phyloP scores from a whole-genome alignment of 2,329 filamentous ascomycete species.

The Botryosphaeria dothidea region DNA sequence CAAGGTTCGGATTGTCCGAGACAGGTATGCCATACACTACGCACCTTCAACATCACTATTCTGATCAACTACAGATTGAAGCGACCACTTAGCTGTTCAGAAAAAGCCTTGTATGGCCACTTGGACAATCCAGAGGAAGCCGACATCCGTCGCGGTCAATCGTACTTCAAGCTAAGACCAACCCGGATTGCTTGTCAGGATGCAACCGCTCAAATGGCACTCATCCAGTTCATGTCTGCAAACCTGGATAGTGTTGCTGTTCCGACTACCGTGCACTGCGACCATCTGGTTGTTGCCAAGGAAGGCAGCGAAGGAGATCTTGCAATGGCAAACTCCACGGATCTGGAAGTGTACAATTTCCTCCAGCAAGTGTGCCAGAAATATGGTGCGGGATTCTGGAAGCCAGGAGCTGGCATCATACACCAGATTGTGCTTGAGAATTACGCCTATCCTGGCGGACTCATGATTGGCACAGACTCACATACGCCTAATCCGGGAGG shows the following conservation, averaged over 20 bases:
- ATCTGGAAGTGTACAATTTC: constrained; percentile 99
- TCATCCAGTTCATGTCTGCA: constrained; percentile 99
- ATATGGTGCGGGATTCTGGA: constrained; percentile 71
- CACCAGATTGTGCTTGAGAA: constrained; percentile 52
- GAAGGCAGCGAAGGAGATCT: constrained; percentile 91
- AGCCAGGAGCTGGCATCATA: background rate
- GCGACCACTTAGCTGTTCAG: constrained; percentile 88
- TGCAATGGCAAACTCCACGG: constrained; percentile 84
- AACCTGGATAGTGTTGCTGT: constrained; percentile 95
- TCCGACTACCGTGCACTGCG: constrained; percentile 94
- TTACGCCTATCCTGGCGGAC: constrained; percentile 97
- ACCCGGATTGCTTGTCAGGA: constrained; percentile 99
- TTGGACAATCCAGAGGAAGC: constrained; percentile 94
- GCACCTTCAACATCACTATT: too few relatives aligned
- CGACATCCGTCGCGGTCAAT: constrained; percentile 92
- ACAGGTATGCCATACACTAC: too few relatives aligned
- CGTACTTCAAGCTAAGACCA: constrained; percentile 93
- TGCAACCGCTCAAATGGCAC: constrained; percentile 98
- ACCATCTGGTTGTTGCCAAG: constrained; percentile 98
- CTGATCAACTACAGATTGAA: too few relatives aligned
- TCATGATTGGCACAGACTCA: constrained; percentile 95
- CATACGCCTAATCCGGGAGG: constrained; percentile 97
- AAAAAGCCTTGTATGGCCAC: constrained; percentile 96
- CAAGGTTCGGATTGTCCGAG: background rate
- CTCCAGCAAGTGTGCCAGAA: constrained; percentile 89